A percentile compares a stretch with the other conserved stretches of the same genome.
These are phyloP conservation scores for Diaporthe vaccinii DNA, from an alignment of 2,329 filamentous ascomycete species.

Conservation along the genomic window DNA sequence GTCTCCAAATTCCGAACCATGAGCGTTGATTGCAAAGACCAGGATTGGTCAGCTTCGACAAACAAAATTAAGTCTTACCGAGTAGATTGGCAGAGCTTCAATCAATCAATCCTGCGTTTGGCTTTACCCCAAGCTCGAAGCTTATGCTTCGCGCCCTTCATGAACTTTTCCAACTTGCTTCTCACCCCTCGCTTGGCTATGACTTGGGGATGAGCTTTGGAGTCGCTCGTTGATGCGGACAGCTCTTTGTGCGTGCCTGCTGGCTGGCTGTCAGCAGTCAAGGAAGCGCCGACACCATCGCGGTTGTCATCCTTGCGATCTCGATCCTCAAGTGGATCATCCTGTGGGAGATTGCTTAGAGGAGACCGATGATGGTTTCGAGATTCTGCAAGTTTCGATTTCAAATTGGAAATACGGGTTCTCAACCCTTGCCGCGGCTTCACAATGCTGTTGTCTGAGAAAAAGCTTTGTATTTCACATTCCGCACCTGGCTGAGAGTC, in stretches of 20 bases:
- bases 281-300: not conserved
- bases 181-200: constrained; percentile 24
- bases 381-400: constrained; percentile 43
- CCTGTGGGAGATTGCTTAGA: not conserved
- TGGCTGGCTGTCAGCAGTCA: not conserved
- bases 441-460: constrained; percentile 40
- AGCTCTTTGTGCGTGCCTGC: not conserved
- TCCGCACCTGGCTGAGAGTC: constrained; percentile 4
- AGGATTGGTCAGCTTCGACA: not conserved
- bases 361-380: constrained; percentile 35
- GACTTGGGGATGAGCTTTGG: not conserved
- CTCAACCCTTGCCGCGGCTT: constrained; percentile 43
- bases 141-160: constrained; percentile 38
- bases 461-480: constrained; percentile 41
- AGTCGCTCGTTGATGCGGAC: not conserved
- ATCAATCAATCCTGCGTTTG: constrained; percentile 30
- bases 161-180: constrained; percentile 34
- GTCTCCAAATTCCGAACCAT: constrained; percentile 8
- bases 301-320: not conserved
- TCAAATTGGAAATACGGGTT: constrained; percentile 46
- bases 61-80: not conserved
- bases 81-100: not conserved
- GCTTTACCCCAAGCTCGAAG: constrained; percentile 37
- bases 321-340: not conserved
- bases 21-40: not conserved